Evolutionary conservation across 1,139 yeast species (phyloP).

Genomic region (Nadsonia starkeyi-henricii): DNA sequence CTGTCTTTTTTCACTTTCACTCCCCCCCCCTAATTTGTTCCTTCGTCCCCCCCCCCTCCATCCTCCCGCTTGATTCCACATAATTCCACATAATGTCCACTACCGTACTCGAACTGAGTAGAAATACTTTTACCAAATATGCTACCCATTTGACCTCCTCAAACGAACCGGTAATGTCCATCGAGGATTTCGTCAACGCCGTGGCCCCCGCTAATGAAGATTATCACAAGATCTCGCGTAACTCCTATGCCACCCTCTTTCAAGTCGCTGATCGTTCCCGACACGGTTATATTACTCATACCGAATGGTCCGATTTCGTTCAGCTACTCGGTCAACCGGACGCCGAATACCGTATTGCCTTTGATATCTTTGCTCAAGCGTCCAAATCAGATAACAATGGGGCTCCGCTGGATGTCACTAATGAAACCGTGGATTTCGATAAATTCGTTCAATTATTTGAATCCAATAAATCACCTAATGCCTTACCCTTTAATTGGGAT

Average conservation of each 20-base stretch:
- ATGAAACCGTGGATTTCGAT: conserved; percentile 22
- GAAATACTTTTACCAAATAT: background rate
- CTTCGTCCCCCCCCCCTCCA: too few species aligned
- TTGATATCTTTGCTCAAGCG: conserved; percentile 23
- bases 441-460: conserved; percentile 27
- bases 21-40: too few species aligned
- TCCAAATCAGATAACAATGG: too few species aligned
- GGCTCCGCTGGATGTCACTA: background rate
- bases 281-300: conserved; percentile 23
- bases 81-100: background rate
- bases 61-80: background rate
- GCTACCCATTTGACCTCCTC: background rate
- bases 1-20: too few species aligned
- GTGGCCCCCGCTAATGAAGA: conserved; percentile 31
- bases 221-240: conserved; percentile 28
- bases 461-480: conserved; percentile 22
- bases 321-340: conserved; percentile 29
- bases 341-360: conserved; percentile 34
- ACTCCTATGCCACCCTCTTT: conserved; percentile 31
- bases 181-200: conserved; percentile 29
- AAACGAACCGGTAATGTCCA: conserved; percentile 33
- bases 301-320: conserved; percentile 30
- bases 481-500: conserved; percentile 32
- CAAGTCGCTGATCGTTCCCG: conserved; percentile 27
- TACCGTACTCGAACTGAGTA: background rate